Evolutionary conservation across 768 basidiomycete genomes (phyloP), one percentile per base, ranked within the genome.

Genomic region (Mycena latifolia): DNA sequence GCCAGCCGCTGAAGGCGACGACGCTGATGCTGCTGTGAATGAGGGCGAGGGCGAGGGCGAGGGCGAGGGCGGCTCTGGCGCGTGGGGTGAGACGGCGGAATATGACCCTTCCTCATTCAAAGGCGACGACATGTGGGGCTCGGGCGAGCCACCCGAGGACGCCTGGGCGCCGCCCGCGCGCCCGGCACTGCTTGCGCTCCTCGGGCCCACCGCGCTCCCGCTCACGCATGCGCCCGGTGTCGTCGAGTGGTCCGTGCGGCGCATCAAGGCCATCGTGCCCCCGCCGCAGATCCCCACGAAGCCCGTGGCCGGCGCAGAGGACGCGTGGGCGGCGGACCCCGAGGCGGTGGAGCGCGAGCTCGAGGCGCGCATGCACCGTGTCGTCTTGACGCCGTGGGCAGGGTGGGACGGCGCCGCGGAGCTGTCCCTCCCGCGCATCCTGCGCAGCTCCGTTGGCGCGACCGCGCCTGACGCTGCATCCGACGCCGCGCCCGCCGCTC

Each of bases 211-310:
- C 18, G 74, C 77, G 6, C 76, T 92, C 37, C 87, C 90, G 0
- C 70, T 85, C 57, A 91, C 92, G 0, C 91, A 92, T 70, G 83
- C 81, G 7, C 81, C 88, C 1, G 90, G 89, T 11, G 76, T 92
- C 52, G 86, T 91, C 56, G 92, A 93, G 76, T 83, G 80, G 37
- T 89, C 89, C 1, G 85, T 89, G 60, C 83, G 92, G 15, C 82
- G 84, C 37, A 78, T 93, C 74, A 81, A 82, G 61, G 76, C 82
- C 14, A 74, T 89, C 65, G 1, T 24, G 9, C 28, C 51, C 18
- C 31, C 31, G 17, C 17, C 39, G 17, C 39, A 18, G 14, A 43
- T 5, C 41, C 20, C 41, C 20, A 3, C 41, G 33, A 35, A 35
- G 18, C 41, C 41, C 20, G 20, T 14, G 37, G 37, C 48, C 28